These are phyloP conservation scores for Penicillium hordei DNA, from an alignment of 2,329 filamentous ascomycete species.

Conservation along the genomic window DNA sequence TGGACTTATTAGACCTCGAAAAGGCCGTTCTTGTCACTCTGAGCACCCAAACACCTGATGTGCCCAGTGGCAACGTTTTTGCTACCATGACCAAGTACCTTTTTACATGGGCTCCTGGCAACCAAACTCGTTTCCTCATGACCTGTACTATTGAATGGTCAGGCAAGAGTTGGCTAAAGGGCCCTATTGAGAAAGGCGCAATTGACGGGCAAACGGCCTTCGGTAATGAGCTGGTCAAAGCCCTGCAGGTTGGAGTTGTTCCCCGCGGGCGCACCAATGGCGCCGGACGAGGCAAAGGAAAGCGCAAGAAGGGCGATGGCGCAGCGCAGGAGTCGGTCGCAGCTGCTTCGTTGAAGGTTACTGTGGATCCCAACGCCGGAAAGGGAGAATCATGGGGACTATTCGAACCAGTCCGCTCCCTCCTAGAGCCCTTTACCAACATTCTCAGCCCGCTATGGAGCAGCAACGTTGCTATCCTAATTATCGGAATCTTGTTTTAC, in stretches of 20 bases:
- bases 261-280: constrained; percentile 59
- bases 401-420: constrained; percentile 72
- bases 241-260: constrained; percentile 70
- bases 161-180: constrained; percentile 97
- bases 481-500: constrained; percentile 71
- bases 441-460: constrained; percentile 70
- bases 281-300: constrained; percentile 57
- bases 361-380: constrained; percentile 40
- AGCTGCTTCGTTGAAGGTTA: constrained; percentile 45
- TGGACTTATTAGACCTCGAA: constrained; percentile 85
- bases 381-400: constrained; percentile 67
- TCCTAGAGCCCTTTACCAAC: constrained; percentile 69
- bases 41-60: constrained; percentile 87
- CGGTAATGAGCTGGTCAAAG: constrained; percentile 74
- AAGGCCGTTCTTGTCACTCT: constrained; percentile 81
- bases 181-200: constrained; percentile 92
- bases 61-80: constrained; percentile 91
- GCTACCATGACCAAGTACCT: constrained; percentile 92
- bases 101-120: constrained; percentile 85
- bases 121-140: constrained; percentile 79
- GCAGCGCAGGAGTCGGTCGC: constrained; percentile 38
- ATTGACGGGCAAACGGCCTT: constrained; percentile 85
- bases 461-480: constrained; percentile 72
- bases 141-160: constrained; percentile 94
- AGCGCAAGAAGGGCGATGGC: constrained; percentile 58